Base-by-base conservation (phyloP, 345 rosid genomes). In the Brassica carinata region DNA sequence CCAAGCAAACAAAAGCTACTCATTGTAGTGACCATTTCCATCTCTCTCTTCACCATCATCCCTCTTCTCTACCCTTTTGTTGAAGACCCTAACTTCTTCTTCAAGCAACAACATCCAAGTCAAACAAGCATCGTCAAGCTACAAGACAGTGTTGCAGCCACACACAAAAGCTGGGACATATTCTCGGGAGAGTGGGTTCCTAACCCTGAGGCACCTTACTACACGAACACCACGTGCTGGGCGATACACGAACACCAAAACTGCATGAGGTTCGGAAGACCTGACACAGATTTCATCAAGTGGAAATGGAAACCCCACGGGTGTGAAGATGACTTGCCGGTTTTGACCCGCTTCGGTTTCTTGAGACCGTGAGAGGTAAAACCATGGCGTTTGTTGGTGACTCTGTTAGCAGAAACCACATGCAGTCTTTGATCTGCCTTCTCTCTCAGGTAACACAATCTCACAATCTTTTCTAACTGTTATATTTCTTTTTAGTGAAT, bases 161-260 rank as follows among this genome's bases (percentile, higher is more conserved):
- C 40, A 48, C 64, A 53, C 0, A 27, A 13, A 6, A 33, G 69
- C 31, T 94, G 98, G 18, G 97, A 92, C 74, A 72, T 95, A 73
- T 93, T 91, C 84, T 79, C 87, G 0, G 99, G 99, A 26, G 90
- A 95, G 61, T 95, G 99, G 99, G 89, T 91, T 3, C 89, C 86
- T 15, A 87, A 95, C 72, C 87, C 77, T 0, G 85, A 86, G 3
- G 96, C 91, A 1, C 99, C 99, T 0, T 95, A 95, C 74, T 95
- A 95, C 88, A 91, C 89, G 1, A 92, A 95, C 86, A 80, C 81
- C 74, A 91, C 96, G 14, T 95, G 99, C 40, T 91, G 98, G 96
- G 98, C 98, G 0, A 95, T 95, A 62, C 98, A 95, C n/a, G 96
- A 93, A 80, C 93, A 95, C 71, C 99, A 95, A 77, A 93, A 95